Evolutionary conservation across 257 asterid genomes (phyloP).

Genomic region (Eustoma russellianum): DNA sequence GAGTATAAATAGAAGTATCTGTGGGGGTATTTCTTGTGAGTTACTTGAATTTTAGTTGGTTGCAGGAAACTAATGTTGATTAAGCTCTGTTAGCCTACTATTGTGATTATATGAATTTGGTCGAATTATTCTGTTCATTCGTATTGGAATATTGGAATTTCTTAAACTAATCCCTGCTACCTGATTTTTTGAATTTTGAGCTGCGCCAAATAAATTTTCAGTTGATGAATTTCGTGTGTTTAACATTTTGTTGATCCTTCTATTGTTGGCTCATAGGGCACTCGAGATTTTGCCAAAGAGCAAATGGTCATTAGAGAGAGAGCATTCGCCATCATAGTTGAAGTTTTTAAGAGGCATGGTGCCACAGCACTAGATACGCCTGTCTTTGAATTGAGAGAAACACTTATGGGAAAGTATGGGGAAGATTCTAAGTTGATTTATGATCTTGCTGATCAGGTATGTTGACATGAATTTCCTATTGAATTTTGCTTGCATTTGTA

Average conservation of each 20-base stretch:
- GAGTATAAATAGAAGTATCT: no score
- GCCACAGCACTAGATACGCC: slow-evolving; percentile 91
- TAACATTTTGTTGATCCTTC: not conserved
- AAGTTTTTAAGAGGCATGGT: slow-evolving; percentile 90
- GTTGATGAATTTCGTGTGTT: no score
- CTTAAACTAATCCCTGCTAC: not conserved
- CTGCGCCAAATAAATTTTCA: no score
- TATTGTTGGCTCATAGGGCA: slow-evolving; percentile 45
- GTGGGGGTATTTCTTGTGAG: no score
- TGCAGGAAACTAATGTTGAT: no score
- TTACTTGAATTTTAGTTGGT: no score
- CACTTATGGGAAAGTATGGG: slow-evolving; percentile 95
- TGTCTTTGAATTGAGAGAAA: slow-evolving; percentile 86
- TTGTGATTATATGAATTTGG: no score
- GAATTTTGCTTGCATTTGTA: not conserved
- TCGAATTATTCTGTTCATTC: no score
- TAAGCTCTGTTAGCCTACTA: no score
- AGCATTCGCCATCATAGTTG: slow-evolving; percentile 57
- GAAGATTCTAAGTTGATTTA: slow-evolving; percentile 94
- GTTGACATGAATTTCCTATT: not conserved
- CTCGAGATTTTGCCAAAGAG: slow-evolving; percentile 89
- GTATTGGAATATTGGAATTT: no score
- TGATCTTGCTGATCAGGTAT: slow-evolving; percentile 96
- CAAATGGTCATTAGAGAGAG: slow-evolving; percentile 84
- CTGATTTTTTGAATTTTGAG: no score